Evolutionary conservation across 768 basidiomycete species (phyloP), one percentile per base, ranked within the genome.

Genomic region (Kwoniella bestiolae): DNA sequence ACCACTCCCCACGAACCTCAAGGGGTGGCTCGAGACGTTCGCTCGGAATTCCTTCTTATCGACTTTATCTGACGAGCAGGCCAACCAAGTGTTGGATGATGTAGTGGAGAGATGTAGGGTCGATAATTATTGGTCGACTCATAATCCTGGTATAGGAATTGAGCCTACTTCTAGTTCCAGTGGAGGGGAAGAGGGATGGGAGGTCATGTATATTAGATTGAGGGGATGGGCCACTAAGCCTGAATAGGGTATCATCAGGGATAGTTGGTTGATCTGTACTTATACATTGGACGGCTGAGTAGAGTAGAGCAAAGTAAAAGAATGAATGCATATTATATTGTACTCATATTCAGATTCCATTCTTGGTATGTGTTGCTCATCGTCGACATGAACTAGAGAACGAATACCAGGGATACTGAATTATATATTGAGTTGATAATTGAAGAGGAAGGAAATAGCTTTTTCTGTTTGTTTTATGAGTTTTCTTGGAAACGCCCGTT

Each of bases 151-250:
- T 12, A 52, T 60, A 3, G 70, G 67, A 5, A 41, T 70, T 5
- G 53, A 45, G 21, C 29, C 60, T n/a, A 60, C 23, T 6, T 47
- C 31, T 12, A 2, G 38, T 41, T 8, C 25, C 23, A 52, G 63
- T 69, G 46, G 53, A 49, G 16, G 50, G 59, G 55, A n/a, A n/a
- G 76, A 73, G 82, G 87, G 65, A 81, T 86, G 72, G 90, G 81
- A 85, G 31, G 82, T 91, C 82, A 86, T 91, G 85, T 91, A 91
- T 73, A 86, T 86, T 66, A 83, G 91, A 52, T 78, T 92, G 71
- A 83, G 90, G 57, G 88, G 90, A 68, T 83, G 81, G 50, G 88
- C 89, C 47, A 56, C 57, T 28, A 64, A 64, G 34, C 28, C 60
- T 52, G 12, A 52, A 23, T 50, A 60, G 56, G 44, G 9, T 32